These are phyloP conservation scores for Claviceps spartinae DNA, from an alignment of 2,329 filamentous ascomycete genomes.

Conservation along the genomic window DNA sequence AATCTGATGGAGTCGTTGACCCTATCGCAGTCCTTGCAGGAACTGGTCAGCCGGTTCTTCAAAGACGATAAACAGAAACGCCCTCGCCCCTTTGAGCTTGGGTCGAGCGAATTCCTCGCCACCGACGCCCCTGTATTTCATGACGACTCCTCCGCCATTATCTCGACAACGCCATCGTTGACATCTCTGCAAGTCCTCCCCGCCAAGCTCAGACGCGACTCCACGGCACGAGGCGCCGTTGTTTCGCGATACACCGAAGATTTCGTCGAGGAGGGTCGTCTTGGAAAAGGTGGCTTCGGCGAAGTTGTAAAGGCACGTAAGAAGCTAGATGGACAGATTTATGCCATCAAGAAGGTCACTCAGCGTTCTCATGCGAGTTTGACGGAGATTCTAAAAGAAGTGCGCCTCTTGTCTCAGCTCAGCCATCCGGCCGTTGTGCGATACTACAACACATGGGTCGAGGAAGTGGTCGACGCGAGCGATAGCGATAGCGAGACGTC, in stretches of 20 bases:
- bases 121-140: conserved; percentile 48
- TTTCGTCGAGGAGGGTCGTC: conserved; percentile 75
- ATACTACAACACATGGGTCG: conserved; percentile 93
- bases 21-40: conserved; percentile 62
- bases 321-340: conserved; percentile 84
- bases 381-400: conserved; percentile 72
- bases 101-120: conserved; percentile 51
- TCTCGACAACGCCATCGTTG: conserved; percentile 29
- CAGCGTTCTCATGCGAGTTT: conserved; percentile 67
- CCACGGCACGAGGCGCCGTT: conserved; percentile 34
- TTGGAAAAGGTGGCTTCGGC: conserved; percentile 90
- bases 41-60: conserved; percentile 75
- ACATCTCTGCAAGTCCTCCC: conserved; percentile 29
- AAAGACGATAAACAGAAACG: conserved; percentile 71
- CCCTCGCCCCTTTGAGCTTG: conserved; percentile 64
- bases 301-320: conserved; percentile 93
- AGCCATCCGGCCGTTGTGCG: conserved; percentile 79
- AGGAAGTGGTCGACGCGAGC: conserved; percentile 46
- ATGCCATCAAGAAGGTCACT: conserved; percentile 93
- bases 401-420: conserved; percentile 77
- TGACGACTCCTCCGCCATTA: conserved; percentile 27
- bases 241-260: conserved; percentile 75
- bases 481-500: conserved; percentile 45
- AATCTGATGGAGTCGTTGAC: conserved; percentile 57
- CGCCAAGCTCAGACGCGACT: conserved; percentile 46